A percentile compares a stretch with the other conserved stretches of the same genome.
Conservation (phyloP, 1,284 basidiomycete species). For the Acaromyces ingoldii region DNA sequence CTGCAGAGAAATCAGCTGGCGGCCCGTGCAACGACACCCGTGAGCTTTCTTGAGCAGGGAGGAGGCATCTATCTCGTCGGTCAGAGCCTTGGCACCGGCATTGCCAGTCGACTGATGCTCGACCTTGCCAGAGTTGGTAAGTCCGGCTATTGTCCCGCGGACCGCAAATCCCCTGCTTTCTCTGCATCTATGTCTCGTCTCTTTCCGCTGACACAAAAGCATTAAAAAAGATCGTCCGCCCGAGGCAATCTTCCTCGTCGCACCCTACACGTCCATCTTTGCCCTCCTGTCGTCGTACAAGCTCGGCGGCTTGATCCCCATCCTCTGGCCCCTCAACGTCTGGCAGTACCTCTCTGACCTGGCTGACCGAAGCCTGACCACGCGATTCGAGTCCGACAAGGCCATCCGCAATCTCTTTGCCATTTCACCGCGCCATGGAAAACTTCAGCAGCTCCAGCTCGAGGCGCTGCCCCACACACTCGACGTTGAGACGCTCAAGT, state of each 20-base stretch:
- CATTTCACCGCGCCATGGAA: constrained; percentile 6
- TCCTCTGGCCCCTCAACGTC: constrained; percentile 67
- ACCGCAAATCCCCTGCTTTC: neutral
- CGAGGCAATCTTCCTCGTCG: constrained; percentile 66
- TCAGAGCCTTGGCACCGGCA: constrained; percentile 76
- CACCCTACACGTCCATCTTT: constrained; percentile 69
- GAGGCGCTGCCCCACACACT: too few species aligned
- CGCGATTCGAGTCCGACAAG: constrained; percentile 3
- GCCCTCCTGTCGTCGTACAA: constrained; percentile 67
- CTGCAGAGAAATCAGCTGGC: too few species aligned
- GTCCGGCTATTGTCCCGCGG: too few species aligned
- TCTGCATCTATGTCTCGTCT: neutral
- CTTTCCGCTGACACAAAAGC: neutral
- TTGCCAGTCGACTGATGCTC: constrained; percentile 63
- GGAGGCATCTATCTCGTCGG: constrained; percentile 68
- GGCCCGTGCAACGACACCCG: too few species aligned
- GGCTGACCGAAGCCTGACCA: constrained; percentile 1
- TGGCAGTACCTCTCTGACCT: neutral
- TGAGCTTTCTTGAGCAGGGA: too few species aligned
- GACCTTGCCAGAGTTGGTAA: constrained; percentile 59
- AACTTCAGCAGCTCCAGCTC: too few species aligned
- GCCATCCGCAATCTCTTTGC: constrained; percentile 5
- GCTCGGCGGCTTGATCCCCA: constrained; percentile 58
- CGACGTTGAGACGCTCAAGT: too few species aligned
- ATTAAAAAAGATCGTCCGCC: constrained; percentile 47